Evolutionary conservation across 2,329 filamentous ascomycete species (phyloP).

Genomic region (Cryphonectria radicalis): DNA sequence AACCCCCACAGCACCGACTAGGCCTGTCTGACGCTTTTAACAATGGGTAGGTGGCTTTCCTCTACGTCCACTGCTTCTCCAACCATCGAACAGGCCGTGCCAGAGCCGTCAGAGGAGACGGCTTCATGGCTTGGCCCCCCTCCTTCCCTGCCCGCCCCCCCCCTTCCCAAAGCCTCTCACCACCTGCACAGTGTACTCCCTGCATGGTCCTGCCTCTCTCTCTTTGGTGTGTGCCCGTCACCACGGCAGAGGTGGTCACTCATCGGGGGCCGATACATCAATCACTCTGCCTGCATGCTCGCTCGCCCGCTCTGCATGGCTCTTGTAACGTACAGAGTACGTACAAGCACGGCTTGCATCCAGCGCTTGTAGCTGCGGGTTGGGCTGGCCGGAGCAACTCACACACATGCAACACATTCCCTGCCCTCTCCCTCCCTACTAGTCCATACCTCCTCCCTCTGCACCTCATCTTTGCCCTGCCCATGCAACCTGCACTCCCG

Average conservation of each 20-base stretch:
- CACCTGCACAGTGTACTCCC: not conserved
- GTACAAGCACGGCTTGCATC: constrained; percentile 9
- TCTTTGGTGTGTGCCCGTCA: not conserved
- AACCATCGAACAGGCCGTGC: not conserved
- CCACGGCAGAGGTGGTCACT: not conserved
- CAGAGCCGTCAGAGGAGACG: constrained; percentile 1
- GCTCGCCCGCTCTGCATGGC: constrained; percentile 4
- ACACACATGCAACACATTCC: constrained; percentile 11
- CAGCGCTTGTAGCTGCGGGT: constrained; percentile 19
- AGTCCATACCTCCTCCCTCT: constrained; percentile 12
- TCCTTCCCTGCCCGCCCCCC: no score
- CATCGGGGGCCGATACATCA: constrained; percentile 5
- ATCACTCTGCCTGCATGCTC: not conserved
- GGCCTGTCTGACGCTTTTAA: constrained; percentile 17
- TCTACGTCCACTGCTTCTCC: not conserved
- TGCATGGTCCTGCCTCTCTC: not conserved
- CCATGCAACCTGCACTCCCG: constrained; percentile 12
- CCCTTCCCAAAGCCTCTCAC: not conserved
- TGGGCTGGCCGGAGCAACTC: constrained; percentile 1
- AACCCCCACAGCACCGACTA: not conserved
- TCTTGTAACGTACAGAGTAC: constrained; percentile 9
- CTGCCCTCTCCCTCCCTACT: constrained; percentile 12
- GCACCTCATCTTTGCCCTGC: constrained; percentile 17
- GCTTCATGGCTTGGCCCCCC: not conserved
- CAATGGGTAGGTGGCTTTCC: constrained; percentile 26